Evolutionary conservation across 1,284 basidiomycete genomes (phyloP).

Genomic region (Pascua sp.): DNA sequence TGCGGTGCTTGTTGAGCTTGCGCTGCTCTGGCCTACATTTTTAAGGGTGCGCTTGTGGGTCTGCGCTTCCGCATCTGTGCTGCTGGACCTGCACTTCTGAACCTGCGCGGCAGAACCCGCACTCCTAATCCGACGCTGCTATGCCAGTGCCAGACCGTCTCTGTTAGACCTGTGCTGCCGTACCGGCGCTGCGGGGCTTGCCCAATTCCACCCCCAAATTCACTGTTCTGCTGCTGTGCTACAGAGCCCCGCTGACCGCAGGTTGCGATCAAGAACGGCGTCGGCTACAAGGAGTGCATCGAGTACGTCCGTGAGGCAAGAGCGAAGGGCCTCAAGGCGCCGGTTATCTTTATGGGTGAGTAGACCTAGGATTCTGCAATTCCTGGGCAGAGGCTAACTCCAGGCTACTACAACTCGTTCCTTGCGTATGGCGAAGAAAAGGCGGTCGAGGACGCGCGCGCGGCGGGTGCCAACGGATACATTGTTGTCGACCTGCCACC

Average conservation of each 20-base stretch:
- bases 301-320: slow-evolving; percentile 76
- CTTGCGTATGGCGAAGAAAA: slow-evolving; percentile 92
- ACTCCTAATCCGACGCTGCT: no score
- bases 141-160: no score
- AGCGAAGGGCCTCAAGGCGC: slow-evolving; percentile 72
- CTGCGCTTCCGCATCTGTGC: no score
- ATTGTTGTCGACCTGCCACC: slow-evolving; percentile 97
- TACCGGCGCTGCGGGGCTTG: no score
- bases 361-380: slow-evolving; percentile 1
- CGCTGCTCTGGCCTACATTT: no score
- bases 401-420: slow-evolving; percentile 95
- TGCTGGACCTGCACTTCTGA: no score
- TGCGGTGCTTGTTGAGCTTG: no score
- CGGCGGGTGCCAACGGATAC: slow-evolving; percentile 93
- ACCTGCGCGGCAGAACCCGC: no score
- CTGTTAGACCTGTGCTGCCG: no score
- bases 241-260: slow-evolving; percentile 38
- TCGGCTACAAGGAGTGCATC: slow-evolving; percentile 73
- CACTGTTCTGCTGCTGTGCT: no score
- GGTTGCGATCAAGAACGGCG: slow-evolving; percentile 75
- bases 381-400: slow-evolving; percentile 6
- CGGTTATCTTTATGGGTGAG: slow-evolving; percentile 89
- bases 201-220: no score
- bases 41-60: no score
- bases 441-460: slow-evolving; percentile 80